Evolutionary conservation across 495 filamentous ascomycete genomes (phyloP), one percentile per base, ranked within the genome.

Genomic region (Trichoderma orchidacearum): DNA sequence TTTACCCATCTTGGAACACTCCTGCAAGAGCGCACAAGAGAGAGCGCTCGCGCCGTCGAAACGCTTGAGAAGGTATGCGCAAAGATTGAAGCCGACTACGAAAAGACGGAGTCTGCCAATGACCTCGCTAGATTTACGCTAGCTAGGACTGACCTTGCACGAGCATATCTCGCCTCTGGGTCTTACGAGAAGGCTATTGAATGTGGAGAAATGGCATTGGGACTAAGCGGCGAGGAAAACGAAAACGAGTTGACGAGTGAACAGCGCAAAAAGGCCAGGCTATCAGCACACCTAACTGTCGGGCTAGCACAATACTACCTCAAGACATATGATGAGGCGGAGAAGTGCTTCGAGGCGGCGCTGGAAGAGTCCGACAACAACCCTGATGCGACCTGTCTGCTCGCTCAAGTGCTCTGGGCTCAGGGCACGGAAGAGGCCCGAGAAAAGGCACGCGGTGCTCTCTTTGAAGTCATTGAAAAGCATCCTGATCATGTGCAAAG

Each of bases 401-500:
- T 97, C 8, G 85, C 90, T 2, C 87, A 97, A 64, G 84, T 96
- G 3, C 77, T 97, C 5, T 98, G 92, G 90, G 90, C 89, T 3
- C 91, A 86, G 64, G 91, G 88, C 25, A 83, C 82, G 1, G 81
- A 85, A 7, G 81, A 86, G 12, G 86, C 90, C 51, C 77, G 83
- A 36, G 78, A 77, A 38, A 80, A 89, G 56, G 89, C 92, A 12
- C 78, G 87, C 5, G 82, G 94, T 51, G 80, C 93, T 57, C 70
- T 97, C 21, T 89, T 95, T 61, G 82, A 83, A 13, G 72, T 85
- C 53, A 82, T 95, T 15, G 86, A 90, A 62, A 75, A 64, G 21
- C 68, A 86, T 54, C 80, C 86, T 0, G 79, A 81, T 4, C 92
- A 97, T 62, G 75, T 93, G 7, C 84, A 82, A 34, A 84, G 89